A percentile compares a stretch with the other conserved stretches of the same genome.
phyloP scores from a whole-genome alignment of 805 yeast genomes.

The Candida maris region DNA sequence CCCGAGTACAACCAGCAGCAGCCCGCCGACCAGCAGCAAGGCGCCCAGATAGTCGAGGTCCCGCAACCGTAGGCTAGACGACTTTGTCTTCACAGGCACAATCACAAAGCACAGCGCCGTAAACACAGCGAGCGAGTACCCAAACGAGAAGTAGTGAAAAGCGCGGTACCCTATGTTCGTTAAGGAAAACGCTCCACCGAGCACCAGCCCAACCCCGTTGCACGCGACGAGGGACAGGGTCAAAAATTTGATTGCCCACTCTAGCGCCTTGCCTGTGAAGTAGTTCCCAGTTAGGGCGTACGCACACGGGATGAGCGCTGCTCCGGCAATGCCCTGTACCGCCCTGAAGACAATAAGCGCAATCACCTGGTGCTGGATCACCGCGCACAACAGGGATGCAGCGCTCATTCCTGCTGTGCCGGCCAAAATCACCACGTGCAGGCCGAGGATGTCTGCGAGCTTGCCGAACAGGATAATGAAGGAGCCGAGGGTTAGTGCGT shows the following conservation, averaged over 20 bases:
- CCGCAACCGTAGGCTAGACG: slow-evolving; percentile 18
- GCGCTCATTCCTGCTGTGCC: slow-evolving; percentile 8
- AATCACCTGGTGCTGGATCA: slow-evolving; percentile 30
- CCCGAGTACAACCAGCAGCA: slow-evolving; percentile 33
- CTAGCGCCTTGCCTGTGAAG: slow-evolving; percentile 13
- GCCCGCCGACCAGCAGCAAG: slow-evolving; percentile 31
- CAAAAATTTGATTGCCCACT: slow-evolving; percentile 10
- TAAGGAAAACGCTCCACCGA: slow-evolving; percentile 44
- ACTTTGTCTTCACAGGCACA: slow-evolving; percentile 30
- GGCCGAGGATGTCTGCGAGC: slow-evolving; percentile 34
- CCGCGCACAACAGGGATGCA: slow-evolving; percentile 31
- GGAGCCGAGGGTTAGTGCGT: slow-evolving; percentile 42
- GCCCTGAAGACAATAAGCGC: slow-evolving; percentile 41
- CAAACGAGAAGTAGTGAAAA: slow-evolving; percentile 37
- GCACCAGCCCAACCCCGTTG: slow-evolving; percentile 35
- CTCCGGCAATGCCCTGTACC: slow-evolving; percentile 41
- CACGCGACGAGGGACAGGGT: slow-evolving; percentile 17
- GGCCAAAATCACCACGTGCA: slow-evolving; percentile 27
- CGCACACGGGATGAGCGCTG: slow-evolving; percentile 35
- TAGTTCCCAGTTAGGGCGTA: slow-evolving; percentile 19
- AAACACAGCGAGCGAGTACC: slow-evolving; percentile 17
- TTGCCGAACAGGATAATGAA: slow-evolving; percentile 42
- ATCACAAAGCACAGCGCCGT: slow-evolving; percentile 21
- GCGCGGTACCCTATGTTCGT: slow-evolving; percentile 38
- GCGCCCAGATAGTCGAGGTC: slow-evolving; percentile 37